Conservation (phyloP, 2,329 filamentous ascomycete genomes). For the Pseudopyrenochaeta lycopersici region DNA sequence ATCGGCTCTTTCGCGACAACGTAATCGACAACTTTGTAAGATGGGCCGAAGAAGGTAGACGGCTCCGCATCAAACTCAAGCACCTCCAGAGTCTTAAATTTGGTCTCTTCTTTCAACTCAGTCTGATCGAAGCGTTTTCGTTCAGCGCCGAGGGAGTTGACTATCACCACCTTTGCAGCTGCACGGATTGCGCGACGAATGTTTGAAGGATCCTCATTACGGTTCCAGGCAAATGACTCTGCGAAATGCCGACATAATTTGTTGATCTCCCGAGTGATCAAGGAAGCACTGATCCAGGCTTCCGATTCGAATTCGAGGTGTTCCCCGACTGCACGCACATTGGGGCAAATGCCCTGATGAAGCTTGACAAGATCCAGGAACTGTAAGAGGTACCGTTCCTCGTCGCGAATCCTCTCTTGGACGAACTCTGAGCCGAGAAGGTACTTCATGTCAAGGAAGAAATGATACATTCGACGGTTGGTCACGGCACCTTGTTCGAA, state of each 20-base stretch:
- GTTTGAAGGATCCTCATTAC: slow-evolving; percentile 69
- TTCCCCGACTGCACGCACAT: slow-evolving; percentile 88
- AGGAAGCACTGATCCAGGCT: slow-evolving; percentile 94
- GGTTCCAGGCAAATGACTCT: slow-evolving; percentile 79
- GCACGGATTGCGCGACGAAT: slow-evolving; percentile 77
- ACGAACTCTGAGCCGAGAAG: slow-evolving; percentile 89
- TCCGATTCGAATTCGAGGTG: slow-evolving; percentile 99
- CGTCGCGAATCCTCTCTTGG: slow-evolving; percentile 81
- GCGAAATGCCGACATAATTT: slow-evolving; percentile 87
- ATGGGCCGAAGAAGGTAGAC: slow-evolving; percentile 48
- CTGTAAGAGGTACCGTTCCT: slow-evolving; percentile 88
- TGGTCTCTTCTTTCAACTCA: slow-evolving; percentile 86
- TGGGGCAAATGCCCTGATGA: slow-evolving; percentile 96
- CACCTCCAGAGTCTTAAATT: slow-evolving; percentile 78
- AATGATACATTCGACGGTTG: slow-evolving; percentile 95
- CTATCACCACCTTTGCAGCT: slow-evolving; percentile 82
- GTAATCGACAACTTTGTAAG: slow-evolving; percentile 76
- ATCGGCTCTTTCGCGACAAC: slow-evolving; percentile 88
- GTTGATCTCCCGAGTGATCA: slow-evolving; percentile 95
- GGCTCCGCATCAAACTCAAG: slow-evolving; percentile 77
- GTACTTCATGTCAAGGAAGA: slow-evolving; percentile 93
- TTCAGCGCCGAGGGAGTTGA: slow-evolving; percentile 91
- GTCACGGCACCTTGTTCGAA: slow-evolving; percentile 96
- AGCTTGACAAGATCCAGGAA: slow-evolving; percentile 96
- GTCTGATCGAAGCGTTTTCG: slow-evolving; percentile 82